Evolutionary conservation across 2,329 filamentous ascomycete species (phyloP).

Genomic region (Fulvia fulva): DNA sequence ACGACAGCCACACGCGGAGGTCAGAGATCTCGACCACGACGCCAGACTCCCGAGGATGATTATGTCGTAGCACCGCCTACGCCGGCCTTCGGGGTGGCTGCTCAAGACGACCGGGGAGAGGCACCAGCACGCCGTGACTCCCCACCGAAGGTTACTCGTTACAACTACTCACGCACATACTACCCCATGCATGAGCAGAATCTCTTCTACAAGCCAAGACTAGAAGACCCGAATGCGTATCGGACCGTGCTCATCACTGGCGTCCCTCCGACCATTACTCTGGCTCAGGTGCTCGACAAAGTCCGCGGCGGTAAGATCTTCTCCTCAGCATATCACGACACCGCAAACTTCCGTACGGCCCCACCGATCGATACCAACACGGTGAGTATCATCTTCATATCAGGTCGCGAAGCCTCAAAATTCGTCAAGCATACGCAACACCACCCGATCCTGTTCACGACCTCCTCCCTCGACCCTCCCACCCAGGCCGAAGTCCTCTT

Average conservation of each 20-base stretch:
- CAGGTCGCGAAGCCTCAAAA: conserved; percentile 9
- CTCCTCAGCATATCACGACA: conserved; percentile 16
- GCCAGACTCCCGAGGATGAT: not conserved
- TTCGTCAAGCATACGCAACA: conserved; percentile 11
- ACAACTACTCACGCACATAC: not conserved
- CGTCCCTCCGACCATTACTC: conserved; percentile 17
- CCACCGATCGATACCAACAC: conserved; percentile 20
- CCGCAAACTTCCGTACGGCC: conserved; percentile 16
- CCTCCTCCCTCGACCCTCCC: not conserved
- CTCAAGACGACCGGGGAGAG: not conserved
- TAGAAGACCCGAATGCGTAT: conserved; percentile 2
- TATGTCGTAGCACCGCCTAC: not conserved
- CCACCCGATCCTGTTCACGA: conserved; percentile 5
- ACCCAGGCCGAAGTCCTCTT: not conserved
- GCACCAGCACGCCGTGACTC: not conserved
- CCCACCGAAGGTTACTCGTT: not conserved
- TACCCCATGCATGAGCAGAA: conserved; percentile 3
- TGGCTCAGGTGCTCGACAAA: conserved; percentile 22
- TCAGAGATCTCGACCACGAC: not conserved
- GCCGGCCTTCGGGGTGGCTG: not conserved
- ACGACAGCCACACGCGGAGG: not conserved
- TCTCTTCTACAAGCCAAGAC: conserved; percentile 8
- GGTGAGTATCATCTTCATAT: conserved; percentile 21
- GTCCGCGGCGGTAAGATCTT: conserved; percentile 21
- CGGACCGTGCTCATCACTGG: conserved; percentile 24